Percentiles rank a stretch among this genome's conserved stretches.
These are phyloP conservation scores for Mallotus japonicus DNA, from an alignment of 441 rosid species.

Conservation along the genomic window DNA sequence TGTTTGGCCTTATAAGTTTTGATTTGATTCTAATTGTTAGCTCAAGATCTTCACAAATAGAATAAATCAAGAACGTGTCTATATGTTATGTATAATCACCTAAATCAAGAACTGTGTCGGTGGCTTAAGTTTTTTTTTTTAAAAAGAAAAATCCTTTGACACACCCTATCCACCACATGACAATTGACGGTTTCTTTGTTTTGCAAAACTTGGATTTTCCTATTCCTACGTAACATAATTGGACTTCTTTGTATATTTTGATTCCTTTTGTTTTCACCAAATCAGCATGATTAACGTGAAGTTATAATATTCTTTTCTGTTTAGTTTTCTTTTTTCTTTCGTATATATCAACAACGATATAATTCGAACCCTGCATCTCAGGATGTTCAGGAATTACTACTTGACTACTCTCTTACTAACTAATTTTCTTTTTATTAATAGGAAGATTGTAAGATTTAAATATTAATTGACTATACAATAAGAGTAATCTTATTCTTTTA, in stretches of 20 bases:
- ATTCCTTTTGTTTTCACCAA: neutral
- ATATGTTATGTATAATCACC: neutral
- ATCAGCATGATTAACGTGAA: neutral
- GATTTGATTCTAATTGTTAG: neutral
- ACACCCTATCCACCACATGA: neutral
- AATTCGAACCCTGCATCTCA: no score
- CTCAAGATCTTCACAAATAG: conserved; percentile 4
- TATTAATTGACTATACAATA: no score
- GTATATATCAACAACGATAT: no score
- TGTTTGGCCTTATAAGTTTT: conserved; percentile 17
- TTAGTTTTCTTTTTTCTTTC: no score
- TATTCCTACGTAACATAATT: neutral
- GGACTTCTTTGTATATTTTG: neutral
- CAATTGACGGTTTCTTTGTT: neutral
- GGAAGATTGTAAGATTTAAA: no score
- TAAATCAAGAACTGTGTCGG: neutral
- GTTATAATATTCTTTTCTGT: neutral
- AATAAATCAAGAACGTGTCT: neutral
- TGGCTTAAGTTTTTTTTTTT: neutral
- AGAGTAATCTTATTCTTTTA: no score
- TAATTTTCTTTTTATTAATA: no score
- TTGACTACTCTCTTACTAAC: no score
- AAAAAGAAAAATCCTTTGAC: neutral
- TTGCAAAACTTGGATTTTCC: conserved; percentile 7
- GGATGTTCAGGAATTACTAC: no score